Conservation (phyloP, 2,329 filamentous ascomycete genomes). For the Fusarium ambrosium region DNA sequence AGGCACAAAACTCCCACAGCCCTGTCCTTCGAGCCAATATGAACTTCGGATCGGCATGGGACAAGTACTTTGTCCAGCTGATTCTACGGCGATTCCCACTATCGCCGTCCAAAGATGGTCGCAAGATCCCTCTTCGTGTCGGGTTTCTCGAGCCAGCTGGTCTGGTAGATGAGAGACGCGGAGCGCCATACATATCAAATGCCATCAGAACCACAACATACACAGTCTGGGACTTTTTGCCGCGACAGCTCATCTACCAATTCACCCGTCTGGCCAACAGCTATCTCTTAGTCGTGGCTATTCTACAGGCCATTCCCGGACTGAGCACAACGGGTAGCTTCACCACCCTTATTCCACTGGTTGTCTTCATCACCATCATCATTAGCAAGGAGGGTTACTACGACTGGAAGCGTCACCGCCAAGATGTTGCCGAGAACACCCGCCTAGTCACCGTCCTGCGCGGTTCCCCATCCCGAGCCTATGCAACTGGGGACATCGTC, state of each 20-base stretch:
- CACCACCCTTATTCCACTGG: not conserved
- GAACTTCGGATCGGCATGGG: not conserved
- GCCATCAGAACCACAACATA: not conserved
- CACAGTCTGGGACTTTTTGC: constrained; percentile 4
- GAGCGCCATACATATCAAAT: not conserved
- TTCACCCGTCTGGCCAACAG: constrained; percentile 6
- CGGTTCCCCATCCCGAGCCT: not conserved
- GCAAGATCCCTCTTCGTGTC: not conserved
- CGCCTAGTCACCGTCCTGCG: not conserved
- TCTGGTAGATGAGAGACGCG: not conserved
- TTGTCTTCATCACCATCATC: not conserved
- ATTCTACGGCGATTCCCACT: not conserved
- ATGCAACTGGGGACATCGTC: not conserved
- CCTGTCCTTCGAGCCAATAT: not conserved
- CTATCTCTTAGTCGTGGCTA: constrained; percentile 5
- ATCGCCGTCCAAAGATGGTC: not conserved
- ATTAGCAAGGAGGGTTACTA: constrained; percentile 12
- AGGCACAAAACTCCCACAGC: too few species aligned
- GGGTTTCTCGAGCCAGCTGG: not conserved
- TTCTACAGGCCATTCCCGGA: not conserved
- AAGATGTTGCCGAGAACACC: not conserved
- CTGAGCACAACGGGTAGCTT: not conserved
- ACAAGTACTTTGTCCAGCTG: not conserved
- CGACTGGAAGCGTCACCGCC: not conserved
- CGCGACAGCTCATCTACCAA: constrained; percentile 2